Evolutionary conservation across 225 moss, liverwort and hornwort genomes (phyloP).

Genomic region (Takakia lepidozioides): DNA sequence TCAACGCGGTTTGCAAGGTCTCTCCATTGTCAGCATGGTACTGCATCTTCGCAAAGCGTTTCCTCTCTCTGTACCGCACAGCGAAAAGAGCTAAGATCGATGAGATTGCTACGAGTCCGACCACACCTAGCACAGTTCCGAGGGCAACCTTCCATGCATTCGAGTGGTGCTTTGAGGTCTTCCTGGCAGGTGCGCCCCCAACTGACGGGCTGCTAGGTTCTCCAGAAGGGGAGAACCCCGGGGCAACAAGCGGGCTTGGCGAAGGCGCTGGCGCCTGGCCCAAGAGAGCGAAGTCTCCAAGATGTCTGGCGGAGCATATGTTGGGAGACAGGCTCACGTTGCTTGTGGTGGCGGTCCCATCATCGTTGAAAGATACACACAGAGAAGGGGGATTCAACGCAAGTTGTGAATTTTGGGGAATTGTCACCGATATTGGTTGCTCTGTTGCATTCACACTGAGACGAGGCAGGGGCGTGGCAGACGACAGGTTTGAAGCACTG

Average conservation of each 20-base stretch:
- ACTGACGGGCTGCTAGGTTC: neutral
- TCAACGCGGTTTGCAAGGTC: slow-evolving; percentile 46
- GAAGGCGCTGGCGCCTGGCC: slow-evolving; percentile 9
- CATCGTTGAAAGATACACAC: slow-evolving; percentile 40
- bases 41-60: slow-evolving; percentile 69
- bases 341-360: slow-evolving; percentile 24
- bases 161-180: neutral
- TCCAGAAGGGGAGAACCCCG: neutral
- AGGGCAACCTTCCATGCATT: slow-evolving; percentile 55
- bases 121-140: slow-evolving; percentile 50
- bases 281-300: slow-evolving; percentile 60
- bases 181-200: neutral
- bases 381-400: slow-evolving; percentile 13
- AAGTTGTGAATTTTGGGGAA: slow-evolving; percentile 11
- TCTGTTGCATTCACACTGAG: slow-evolving; percentile 16
- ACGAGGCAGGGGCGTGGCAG: slow-evolving; percentile 23
- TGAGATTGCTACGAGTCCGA: slow-evolving; percentile 24
- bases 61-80: slow-evolving; percentile 33
- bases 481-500: slow-evolving; percentile 26
- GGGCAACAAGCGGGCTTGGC: neutral
- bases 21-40: slow-evolving; percentile 52
- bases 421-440: slow-evolving; percentile 29
- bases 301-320: slow-evolving; percentile 23
- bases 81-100: slow-evolving; percentile 11
- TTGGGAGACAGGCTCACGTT: slow-evolving; percentile 13